These are phyloP conservation scores for Asterionellopsis glacialis DNA, from an alignment of 108 stramenopile genomes.

Conservation along the genomic window DNA sequence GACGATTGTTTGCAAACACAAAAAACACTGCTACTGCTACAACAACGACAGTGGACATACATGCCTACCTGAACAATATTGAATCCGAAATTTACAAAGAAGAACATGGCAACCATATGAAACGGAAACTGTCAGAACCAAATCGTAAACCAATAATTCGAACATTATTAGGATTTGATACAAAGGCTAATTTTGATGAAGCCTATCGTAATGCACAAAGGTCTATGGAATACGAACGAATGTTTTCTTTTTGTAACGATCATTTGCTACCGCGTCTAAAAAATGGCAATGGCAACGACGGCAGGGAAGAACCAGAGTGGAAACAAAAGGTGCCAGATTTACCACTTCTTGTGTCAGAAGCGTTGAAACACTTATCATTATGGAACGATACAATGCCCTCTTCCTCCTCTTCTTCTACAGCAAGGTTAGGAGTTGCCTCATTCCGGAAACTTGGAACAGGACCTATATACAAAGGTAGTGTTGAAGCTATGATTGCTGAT, in stretches of 20 bases:
- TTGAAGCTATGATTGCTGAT: too few species aligned
- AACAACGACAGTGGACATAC: too few species aligned
- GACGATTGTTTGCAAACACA: too few species aligned
- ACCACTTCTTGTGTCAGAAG: neutral
- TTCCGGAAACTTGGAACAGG: constrained; percentile 11
- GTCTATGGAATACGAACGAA: neutral
- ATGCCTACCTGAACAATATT: too few species aligned
- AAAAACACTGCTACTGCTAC: too few species aligned
- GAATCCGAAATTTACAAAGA: too few species aligned
- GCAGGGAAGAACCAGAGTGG: neutral
- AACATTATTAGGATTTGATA: too few species aligned
- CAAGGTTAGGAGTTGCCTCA: neutral
- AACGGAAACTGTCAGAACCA: too few species aligned
- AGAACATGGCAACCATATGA: too few species aligned
- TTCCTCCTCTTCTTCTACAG: neutral
- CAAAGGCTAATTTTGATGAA: too few species aligned
- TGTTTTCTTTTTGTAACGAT: neutral
- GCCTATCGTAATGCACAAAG: neutral
- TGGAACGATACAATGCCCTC: neutral
- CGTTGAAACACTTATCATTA: neutral
- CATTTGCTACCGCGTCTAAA: neutral
- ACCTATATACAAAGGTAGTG: too few species aligned
- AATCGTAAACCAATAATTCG: too few species aligned
- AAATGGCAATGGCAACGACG: neutral
- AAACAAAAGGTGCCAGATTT: neutral